Evolutionary conservation across 1,139 yeast genomes (phyloP).

Genomic region (Sporopachydermia cereana): DNA sequence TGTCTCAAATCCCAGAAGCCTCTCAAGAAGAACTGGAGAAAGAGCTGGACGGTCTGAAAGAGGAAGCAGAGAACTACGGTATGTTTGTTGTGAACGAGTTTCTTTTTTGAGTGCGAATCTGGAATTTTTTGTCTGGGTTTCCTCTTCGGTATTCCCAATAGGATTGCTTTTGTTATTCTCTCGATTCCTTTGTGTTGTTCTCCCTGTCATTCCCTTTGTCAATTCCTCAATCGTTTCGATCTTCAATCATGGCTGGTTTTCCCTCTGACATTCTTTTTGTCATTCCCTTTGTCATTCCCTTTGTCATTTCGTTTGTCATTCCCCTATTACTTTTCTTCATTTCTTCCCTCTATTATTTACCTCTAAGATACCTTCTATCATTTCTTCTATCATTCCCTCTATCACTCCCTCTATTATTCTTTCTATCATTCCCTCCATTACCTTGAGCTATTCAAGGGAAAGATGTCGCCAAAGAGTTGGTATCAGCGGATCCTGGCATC

Average conservation of each 20-base stretch:
- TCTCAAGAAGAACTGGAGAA: slow-evolving; percentile 7
- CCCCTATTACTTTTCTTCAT: slow-evolving; percentile 4
- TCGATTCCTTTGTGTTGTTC: background rate
- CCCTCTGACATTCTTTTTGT: background rate
- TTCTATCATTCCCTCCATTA: no score
- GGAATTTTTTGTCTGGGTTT: no score
- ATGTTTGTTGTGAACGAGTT: no score
- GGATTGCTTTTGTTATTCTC: background rate
- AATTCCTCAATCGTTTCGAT: background rate
- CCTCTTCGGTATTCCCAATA: no score
- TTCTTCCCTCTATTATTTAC: slow-evolving; percentile 6
- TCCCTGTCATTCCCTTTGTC: background rate
- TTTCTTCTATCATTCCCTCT: background rate
- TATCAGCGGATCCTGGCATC: no score
- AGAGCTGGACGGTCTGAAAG: slow-evolving; percentile 1
- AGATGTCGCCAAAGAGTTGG: no score
- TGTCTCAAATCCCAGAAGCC: slow-evolving; percentile 9
- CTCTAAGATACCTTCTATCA: slow-evolving; percentile 1
- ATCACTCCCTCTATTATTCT: background rate
- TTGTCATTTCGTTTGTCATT: background rate
- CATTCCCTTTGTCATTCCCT: background rate
- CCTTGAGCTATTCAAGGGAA: no score
- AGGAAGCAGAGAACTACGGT: background rate
- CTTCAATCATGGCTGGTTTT: background rate
- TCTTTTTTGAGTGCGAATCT: no score